phyloP scores from a whole-genome alignment of 306 rosid genomes.

The Begonia loranthoides region DNA sequence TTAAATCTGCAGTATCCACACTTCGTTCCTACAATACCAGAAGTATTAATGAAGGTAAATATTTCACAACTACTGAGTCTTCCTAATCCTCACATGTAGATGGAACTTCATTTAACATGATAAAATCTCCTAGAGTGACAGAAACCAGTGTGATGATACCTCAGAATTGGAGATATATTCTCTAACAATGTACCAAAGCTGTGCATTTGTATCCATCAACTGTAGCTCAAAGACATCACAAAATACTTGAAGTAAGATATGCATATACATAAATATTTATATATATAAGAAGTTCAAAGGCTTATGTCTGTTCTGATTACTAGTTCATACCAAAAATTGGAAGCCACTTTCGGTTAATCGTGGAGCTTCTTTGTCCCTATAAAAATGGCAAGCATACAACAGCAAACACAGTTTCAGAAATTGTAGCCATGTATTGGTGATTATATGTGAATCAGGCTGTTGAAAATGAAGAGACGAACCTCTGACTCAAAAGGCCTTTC shows the following conservation, averaged over 20 bases:
- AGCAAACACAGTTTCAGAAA: constrained; percentile 14
- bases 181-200: constrained; percentile 93
- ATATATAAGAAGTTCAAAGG: constrained; percentile 17
- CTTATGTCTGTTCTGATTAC: constrained; percentile 16
- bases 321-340: constrained; percentile 84
- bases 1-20: constrained; percentile 75
- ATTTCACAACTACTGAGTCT: not conserved
- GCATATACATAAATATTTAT: too few relatives aligned
- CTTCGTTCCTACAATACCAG: constrained; percentile 56
- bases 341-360: constrained; percentile 89
- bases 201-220: constrained; percentile 98
- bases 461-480: constrained; percentile 30
- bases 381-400: constrained; percentile 10
- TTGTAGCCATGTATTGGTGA: not conserved
- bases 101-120: too few relatives aligned
- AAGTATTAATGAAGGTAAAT: not conserved
- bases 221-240: constrained; percentile 30
- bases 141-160: constrained; percentile 22
- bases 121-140: too few relatives aligned
- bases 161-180: constrained; percentile 91
- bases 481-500: constrained; percentile 74
- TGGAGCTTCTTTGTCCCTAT: constrained; percentile 81
- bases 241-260: constrained; percentile 17
- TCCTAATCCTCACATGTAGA: not conserved
- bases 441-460: constrained; percentile 1